phyloP scores from a whole-genome alignment of 495 filamentous ascomycete genomes.

The Aspergillus ellipticus region DNA sequence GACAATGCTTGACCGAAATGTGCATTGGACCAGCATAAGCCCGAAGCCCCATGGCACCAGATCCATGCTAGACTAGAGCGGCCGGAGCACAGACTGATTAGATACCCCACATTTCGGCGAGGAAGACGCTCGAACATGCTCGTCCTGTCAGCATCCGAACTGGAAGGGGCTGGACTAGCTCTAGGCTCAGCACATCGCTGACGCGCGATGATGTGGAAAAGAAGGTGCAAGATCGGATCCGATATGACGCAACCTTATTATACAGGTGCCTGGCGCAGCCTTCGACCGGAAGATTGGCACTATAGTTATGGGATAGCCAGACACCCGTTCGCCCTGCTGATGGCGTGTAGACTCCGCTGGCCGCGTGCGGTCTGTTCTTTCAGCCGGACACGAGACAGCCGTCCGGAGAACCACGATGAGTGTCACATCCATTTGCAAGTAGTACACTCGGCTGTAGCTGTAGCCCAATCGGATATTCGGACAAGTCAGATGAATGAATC shows the following conservation, averaged over 20 bases:
- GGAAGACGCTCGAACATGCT: background rate
- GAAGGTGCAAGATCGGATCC: background rate
- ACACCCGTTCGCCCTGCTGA: too few relatives aligned
- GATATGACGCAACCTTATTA: background rate
- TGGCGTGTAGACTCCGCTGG: too few relatives aligned
- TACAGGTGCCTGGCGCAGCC: background rate
- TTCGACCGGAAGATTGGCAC: too few relatives aligned
- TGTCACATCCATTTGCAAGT: background rate
- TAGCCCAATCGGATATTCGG: background rate
- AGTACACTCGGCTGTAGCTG: background rate
- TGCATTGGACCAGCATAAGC: too few relatives aligned
- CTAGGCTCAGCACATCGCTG: background rate
- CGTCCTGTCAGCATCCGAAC: background rate
- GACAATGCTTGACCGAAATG: too few relatives aligned
- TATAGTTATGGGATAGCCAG: too few relatives aligned
- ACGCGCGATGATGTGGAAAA: background rate
- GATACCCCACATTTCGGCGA: slow-evolving; percentile 2
- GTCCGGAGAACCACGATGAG: background rate
- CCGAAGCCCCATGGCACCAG: background rate
- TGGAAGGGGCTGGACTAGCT: slow-evolving; percentile 6
- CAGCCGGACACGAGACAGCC: background rate
- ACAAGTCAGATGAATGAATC: background rate
- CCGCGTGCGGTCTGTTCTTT: background rate
- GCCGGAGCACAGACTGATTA: background rate
- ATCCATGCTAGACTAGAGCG: background rate